Evolutionary conservation across 441 rosid genomes (phyloP).

Genomic region (Syzygium malaccense): DNA sequence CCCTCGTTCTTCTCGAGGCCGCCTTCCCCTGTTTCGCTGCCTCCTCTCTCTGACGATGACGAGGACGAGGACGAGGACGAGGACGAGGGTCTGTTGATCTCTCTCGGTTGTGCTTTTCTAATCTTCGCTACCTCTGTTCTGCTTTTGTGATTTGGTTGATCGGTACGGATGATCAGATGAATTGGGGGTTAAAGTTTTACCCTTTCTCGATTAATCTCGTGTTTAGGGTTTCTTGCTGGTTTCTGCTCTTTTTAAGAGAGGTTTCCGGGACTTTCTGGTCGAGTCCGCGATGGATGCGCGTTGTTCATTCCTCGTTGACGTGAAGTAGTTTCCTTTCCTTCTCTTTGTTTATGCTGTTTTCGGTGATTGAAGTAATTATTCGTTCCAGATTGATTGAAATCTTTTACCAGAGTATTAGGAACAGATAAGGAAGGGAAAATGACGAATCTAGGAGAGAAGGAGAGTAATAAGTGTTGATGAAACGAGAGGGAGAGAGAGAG

Average conservation of each 20-base stretch:
- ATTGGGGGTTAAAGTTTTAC: background rate
- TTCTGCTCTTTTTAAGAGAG: background rate
- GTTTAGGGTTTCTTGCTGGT: background rate
- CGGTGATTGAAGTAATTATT: background rate
- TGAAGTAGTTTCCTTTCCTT: background rate
- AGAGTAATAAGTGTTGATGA: background rate
- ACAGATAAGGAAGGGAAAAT: background rate
- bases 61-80: background rate
- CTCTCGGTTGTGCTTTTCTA: background rate
- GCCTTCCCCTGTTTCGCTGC: slow-evolving; percentile 22
- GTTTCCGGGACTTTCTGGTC: background rate
- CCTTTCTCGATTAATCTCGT: background rate
- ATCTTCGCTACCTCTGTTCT: background rate
- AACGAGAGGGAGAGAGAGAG: background rate
- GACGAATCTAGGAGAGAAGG: background rate
- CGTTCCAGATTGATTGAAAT: background rate
- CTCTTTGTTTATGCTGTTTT: background rate
- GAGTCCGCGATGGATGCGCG: background rate
- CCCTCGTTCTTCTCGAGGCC: slow-evolving; percentile 59
- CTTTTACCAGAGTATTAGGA: background rate
- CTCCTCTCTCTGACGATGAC: slow-evolving; percentile 6
- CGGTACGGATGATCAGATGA: background rate
- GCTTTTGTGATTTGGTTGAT: background rate
- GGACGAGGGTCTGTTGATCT: slow-evolving; percentile 31
- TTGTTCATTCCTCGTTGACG: background rate